Evolutionary conservation across 768 basidiomycete genomes (phyloP).

Genomic region (Daedalea quercina): DNA sequence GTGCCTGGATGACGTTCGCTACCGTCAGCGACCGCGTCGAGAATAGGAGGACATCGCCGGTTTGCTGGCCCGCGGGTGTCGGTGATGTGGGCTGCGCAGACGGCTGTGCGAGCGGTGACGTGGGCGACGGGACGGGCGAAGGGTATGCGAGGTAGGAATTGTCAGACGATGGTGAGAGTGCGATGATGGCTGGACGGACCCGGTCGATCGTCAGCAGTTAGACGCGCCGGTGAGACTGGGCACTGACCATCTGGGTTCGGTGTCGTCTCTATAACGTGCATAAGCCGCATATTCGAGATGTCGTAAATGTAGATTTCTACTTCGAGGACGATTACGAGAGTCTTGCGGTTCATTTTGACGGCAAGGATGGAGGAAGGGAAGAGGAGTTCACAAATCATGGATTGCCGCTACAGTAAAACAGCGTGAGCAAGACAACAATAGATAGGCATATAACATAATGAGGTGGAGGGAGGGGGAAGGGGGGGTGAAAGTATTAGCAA

Average conservation of each 20-base stretch:
- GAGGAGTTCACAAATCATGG: conserved; percentile 96
- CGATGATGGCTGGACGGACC: conserved; percentile 72
- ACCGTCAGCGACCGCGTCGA: conserved; percentile 88
- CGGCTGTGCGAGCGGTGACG: conserved; percentile 44
- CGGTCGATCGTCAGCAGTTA: background rate
- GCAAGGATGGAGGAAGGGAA: conserved; percentile 95
- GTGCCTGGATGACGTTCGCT: conserved; percentile 94
- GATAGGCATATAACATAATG: no score
- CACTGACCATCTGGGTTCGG: conserved; percentile 82
- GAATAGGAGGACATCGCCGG: conserved; percentile 91
- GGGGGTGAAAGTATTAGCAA: no score
- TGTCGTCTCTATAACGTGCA: conserved; percentile 96
- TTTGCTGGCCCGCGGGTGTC: conserved; percentile 30
- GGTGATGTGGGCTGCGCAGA: conserved; percentile 31
- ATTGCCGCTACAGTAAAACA: conserved; percentile 63
- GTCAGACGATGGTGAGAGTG: conserved; percentile 90
- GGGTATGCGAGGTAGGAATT: conserved; percentile 95
- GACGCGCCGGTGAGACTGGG: background rate
- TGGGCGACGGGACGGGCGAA: conserved; percentile 83
- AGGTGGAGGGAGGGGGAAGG: no score
- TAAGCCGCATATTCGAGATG: conserved; percentile 94
- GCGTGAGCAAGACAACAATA: no score
- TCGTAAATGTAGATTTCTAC: conserved; percentile 99
- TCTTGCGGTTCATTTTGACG: conserved; percentile 97
- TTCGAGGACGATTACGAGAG: conserved; percentile 92